phyloP scores from a whole-genome alignment of 1,284 basidiomycete species.

The Xerocomus amazonicus region DNA sequence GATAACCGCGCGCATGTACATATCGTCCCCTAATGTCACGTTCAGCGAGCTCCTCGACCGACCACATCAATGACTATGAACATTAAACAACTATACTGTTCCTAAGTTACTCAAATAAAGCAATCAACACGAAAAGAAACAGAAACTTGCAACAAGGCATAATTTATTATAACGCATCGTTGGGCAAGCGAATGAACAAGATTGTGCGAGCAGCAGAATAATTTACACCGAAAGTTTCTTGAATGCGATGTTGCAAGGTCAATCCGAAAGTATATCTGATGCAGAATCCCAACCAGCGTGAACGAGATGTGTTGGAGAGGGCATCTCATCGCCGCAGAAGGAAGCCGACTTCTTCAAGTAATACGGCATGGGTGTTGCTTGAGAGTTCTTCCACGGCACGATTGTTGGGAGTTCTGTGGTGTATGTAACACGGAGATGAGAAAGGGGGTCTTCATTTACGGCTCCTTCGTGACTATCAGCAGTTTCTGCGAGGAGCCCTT shows the following conservation, averaged over 20 bases:
- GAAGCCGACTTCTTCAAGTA: constrained; percentile 38
- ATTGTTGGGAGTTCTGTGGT: constrained; percentile 35
- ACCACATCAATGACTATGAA: constrained; percentile 27
- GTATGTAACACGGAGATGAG: constrained; percentile 39
- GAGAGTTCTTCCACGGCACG: constrained; percentile 40
- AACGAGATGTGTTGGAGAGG: constrained; percentile 45
- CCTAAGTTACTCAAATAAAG: constrained; percentile 23
- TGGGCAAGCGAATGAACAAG: constrained; percentile 20
- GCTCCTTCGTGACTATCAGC: constrained; percentile 28
- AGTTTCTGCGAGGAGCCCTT: constrained; percentile 35
- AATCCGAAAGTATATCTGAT: constrained; percentile 42
- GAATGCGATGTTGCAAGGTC: constrained; percentile 13
- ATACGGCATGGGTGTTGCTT: constrained; percentile 36
- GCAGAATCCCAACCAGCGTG: constrained; percentile 59
- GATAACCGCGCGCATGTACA: constrained; percentile 17
- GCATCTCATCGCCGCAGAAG: constrained; percentile 37
- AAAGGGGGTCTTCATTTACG: constrained; percentile 32
- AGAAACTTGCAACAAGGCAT: constrained; percentile 14
- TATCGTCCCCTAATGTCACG: constrained; percentile 23
- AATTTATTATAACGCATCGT: constrained; percentile 30
- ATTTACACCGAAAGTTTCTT: constrained; percentile 22
- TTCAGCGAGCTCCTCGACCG: constrained; percentile 13
- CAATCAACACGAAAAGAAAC: constrained; percentile 6
- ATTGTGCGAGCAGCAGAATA: constrained; percentile 18
- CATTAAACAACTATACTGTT: constrained; percentile 35